Base-by-base conservation (phyloP, 2,329 filamentous ascomycete genomes). In the Sporothrix luriei region DNA sequence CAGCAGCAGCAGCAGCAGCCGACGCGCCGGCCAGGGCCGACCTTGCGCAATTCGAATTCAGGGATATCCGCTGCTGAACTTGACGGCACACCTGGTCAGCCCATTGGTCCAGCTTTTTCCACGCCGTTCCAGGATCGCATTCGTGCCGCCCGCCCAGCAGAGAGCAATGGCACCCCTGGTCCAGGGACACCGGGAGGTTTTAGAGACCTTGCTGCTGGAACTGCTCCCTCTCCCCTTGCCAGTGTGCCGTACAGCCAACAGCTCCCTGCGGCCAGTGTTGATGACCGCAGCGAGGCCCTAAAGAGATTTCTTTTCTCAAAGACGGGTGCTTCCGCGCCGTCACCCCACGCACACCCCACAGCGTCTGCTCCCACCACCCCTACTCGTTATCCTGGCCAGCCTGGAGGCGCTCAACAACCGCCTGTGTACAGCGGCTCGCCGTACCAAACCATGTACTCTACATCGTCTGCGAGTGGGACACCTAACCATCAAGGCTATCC, bases 61-160 rank as follows among this genome's bases (percentile, higher is more conserved):
- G 85, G 84, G 29, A 84, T 91, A 40, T 91, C 93, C 71, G 78
- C 87, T 9, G 84, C 88, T 72, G 92, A 96, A 76, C 81, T 93
- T 59, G 88, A 92, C 73, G 85, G 85, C 29, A 84, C 83, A 21
- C 82, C 83, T 24, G 82, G 82, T 55, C 83, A 80, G 59, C 81
- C 83, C 40, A 85, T 88, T 73, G 90, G 85, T 3, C 88, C 88
- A 38, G 85, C 90, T 1, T 91, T 92, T 77, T 89, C 90, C 4
- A 90, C 89, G 0, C 86, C 87, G 0, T 90, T 88, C 73, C 80
- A 85, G 6, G 86, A 89, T 71, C 84, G 87, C 55, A 88, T 90
- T 70, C 83, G 82, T 69, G 87, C 86, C 67, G 85, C 84, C 26
- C 83, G 82, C 21, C 77, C 79, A 13, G 76, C 68, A 54, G 77